Evolutionary conservation across 257 asterid genomes (phyloP).

Genomic region (Przewalskia tangutica): DNA sequence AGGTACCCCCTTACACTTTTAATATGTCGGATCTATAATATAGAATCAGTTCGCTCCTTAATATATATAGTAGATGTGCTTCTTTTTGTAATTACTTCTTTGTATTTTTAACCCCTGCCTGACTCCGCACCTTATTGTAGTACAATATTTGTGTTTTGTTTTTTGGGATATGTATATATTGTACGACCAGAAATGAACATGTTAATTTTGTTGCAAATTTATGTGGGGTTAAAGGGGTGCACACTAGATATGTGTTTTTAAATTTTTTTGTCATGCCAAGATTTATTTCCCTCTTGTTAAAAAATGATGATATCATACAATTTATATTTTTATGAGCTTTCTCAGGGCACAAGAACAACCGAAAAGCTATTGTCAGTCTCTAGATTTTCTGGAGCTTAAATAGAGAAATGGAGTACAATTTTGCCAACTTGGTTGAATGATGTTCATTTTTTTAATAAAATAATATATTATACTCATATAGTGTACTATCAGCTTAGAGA

Average conservation of each 20-base stretch:
- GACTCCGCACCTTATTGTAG: too few relatives aligned
- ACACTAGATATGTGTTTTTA: too few relatives aligned
- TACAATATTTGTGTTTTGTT: not conserved
- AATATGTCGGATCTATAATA: not conserved
- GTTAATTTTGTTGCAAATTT: not conserved
- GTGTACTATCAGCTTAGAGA: not conserved
- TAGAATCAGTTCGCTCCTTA: not conserved
- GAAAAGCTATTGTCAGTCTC: too few relatives aligned
- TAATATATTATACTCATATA: not conserved
- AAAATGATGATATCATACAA: not conserved
- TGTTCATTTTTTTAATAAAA: not conserved
- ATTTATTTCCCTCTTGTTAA: not conserved
- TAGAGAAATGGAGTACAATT: not conserved
- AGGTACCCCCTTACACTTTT: constrained; percentile 17
- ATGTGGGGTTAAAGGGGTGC: too few relatives aligned
- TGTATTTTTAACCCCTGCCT: too few relatives aligned
- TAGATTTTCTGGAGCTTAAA: not conserved
- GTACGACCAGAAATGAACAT: not conserved
- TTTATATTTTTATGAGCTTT: not conserved
- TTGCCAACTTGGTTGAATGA: not conserved
- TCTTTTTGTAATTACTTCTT: too few relatives aligned
- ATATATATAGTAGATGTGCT: not conserved
- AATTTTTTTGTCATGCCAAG: not conserved
- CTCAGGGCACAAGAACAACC: too few relatives aligned
- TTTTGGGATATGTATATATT: not conserved